phyloP scores from a whole-genome alignment of 306 rosid genomes.

The Dalbergia cochinchinensis region DNA sequence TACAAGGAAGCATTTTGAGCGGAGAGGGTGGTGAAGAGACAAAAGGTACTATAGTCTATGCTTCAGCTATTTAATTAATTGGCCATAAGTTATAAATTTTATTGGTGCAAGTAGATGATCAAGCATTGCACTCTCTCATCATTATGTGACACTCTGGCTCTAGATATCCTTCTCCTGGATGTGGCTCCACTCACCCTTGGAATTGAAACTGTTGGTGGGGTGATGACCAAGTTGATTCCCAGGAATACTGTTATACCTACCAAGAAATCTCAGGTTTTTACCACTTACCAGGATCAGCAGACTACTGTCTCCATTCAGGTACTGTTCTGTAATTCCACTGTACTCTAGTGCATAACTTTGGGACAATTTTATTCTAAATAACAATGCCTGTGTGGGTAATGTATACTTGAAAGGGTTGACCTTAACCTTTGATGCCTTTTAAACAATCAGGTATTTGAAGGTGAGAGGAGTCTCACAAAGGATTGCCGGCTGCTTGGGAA shows the following conservation, averaged over 20 bases:
- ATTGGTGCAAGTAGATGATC: neutral
- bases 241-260: conserved; percentile 98
- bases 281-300: conserved; percentile 99
- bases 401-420: neutral
- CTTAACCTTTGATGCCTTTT: neutral
- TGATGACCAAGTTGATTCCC: conserved; percentile 99
- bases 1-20: conserved; percentile 97
- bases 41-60: conserved; percentile 66
- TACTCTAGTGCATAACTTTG: neutral
- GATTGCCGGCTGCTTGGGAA: conserved; percentile 96
- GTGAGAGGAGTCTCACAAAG: conserved; percentile 99
- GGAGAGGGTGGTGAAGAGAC: conserved; percentile 99
- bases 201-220: conserved; percentile 99
- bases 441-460: conserved; percentile 79
- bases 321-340: neutral
- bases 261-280: conserved; percentile 98
- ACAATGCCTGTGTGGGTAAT: neutral
- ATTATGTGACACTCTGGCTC: neutral
- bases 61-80: neutral
- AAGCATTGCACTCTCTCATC: neutral
- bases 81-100: neutral
- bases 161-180: conserved; percentile 96
- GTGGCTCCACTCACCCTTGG: conserved; percentile 99
- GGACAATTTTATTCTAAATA: neutral
- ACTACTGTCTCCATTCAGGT: conserved; percentile 99